Conservation (phyloP, 1,284 basidiomycete genomes). For the Cutaneotrichosporon dermatis region DNA sequence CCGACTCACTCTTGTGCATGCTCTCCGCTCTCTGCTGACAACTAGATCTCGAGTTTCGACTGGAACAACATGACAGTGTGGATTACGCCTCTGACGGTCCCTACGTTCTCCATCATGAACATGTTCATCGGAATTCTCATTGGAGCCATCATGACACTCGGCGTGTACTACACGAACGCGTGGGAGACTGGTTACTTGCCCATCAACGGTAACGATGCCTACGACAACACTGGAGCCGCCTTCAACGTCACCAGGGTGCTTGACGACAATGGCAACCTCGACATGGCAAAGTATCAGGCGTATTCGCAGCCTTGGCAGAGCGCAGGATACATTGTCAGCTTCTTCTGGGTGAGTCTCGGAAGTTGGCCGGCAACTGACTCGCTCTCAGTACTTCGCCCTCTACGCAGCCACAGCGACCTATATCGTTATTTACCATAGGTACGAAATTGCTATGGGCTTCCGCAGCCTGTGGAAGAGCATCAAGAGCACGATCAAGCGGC, state of each 20-base stretch:
- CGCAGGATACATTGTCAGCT: conserved; percentile 2
- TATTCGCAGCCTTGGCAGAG: conserved; percentile 21
- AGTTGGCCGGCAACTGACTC: too few species aligned
- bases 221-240: conserved; percentile 49
- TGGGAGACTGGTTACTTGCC: conserved; percentile 14
- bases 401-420: conserved; percentile 19
- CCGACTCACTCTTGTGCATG: conserved; percentile 1
- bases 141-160: conserved; percentile 12
- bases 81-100: conserved; percentile 2
- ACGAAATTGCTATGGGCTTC: conserved; percentile 62
- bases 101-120: conserved; percentile 8
- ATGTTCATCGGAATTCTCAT: conserved; percentile 9
- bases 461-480: conserved; percentile 2
- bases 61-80: neutral
- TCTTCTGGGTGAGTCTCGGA: neutral
- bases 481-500: neutral
- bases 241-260: conserved; percentile 44
- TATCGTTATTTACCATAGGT: conserved; percentile 72
- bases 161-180: conserved; percentile 17
- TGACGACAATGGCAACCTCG: conserved; percentile 16
- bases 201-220: conserved; percentile 24
- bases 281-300: conserved; percentile 22
- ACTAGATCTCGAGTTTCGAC: conserved; percentile 21
- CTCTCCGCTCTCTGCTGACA: too few species aligned
- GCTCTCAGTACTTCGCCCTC: conserved; percentile 18